Evolutionary conservation across 1,284 basidiomycete genomes (phyloP).

Genomic region (Xerocomus amazonicus): DNA sequence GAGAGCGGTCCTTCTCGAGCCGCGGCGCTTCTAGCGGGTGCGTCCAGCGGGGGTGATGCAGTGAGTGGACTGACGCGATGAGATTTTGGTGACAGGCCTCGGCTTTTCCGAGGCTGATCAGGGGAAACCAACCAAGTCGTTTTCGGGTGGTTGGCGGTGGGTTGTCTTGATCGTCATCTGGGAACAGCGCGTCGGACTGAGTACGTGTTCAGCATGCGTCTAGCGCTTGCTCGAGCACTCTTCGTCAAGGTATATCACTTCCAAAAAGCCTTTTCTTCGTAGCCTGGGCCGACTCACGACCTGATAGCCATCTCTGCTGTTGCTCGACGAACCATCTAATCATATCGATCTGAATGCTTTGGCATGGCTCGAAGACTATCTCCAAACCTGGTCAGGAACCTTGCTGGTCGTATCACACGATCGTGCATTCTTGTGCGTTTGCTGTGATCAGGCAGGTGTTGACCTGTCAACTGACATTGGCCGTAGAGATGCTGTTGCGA

Average conservation of each 20-base stretch:
- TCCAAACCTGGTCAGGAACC: conserved; percentile 95
- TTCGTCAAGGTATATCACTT: conserved; percentile 79
- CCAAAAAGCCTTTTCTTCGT: neutral
- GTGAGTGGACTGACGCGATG: neutral
- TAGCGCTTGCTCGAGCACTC: conserved; percentile 81
- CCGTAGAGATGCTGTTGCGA: conserved; percentile 84
- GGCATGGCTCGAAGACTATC: conserved; percentile 91
- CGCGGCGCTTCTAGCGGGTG: conserved; percentile 84
- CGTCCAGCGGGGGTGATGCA: conserved; percentile 4
- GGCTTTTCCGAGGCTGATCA: conserved; percentile 92
- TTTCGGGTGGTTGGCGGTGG: conserved; percentile 96
- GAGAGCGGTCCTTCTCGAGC: conserved; percentile 95
- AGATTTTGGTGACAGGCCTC: conserved; percentile 49
- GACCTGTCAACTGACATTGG: neutral
- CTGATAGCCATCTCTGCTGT: conserved; percentile 65
- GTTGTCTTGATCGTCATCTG: conserved; percentile 15
- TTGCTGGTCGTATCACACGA: conserved; percentile 98
- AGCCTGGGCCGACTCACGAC: conserved; percentile 3
- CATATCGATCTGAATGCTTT: conserved; percentile 86
- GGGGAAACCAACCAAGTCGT: conserved; percentile 75
- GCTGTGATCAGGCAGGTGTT: neutral
- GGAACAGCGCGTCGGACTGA: neutral
- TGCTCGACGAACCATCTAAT: conserved; percentile 98
- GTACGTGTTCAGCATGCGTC: conserved; percentile 60
- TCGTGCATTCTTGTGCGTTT: conserved; percentile 84